phyloP scores from a whole-genome alignment of 208 protist species.

The Naegleria fowleri region DNA sequence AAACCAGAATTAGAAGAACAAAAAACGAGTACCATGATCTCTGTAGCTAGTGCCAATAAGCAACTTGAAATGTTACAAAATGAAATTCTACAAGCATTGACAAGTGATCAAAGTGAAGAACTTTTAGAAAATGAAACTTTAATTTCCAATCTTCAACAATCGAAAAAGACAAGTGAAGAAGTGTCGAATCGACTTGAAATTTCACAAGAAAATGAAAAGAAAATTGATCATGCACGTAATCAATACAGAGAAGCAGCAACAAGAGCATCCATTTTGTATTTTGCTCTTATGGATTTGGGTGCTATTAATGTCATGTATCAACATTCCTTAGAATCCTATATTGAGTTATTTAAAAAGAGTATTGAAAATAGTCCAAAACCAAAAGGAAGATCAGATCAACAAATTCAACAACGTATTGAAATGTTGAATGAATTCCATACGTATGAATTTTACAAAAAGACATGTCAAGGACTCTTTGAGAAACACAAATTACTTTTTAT shows the following conservation, averaged over 20 bases:
- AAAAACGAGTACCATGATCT: constrained; percentile 90
- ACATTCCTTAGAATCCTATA: constrained; percentile 95
- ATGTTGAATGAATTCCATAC: constrained; percentile 94
- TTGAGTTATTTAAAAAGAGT: constrained; percentile 87
- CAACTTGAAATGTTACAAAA: constrained; percentile 94
- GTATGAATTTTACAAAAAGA: constrained; percentile 91
- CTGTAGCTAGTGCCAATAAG: constrained; percentile 82
- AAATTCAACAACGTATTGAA: constrained; percentile 82
- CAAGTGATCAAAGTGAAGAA: constrained; percentile 69
- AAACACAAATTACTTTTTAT: constrained; percentile 97
- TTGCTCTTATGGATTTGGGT: constrained; percentile 91
- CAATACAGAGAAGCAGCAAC: constrained; percentile 87
- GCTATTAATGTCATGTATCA: constrained; percentile 98
- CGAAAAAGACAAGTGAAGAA: constrained; percentile 89
- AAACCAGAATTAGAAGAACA: constrained; percentile 93
- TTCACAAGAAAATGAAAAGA: constrained; percentile 77
- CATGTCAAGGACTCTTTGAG: constrained; percentile 96
- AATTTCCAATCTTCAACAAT: constrained; percentile 91
- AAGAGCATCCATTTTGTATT: constrained; percentile 93
- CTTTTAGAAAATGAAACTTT: constrained; percentile 94
- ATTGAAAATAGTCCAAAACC: constrained; percentile 65
- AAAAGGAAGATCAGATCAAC: constrained; percentile 68
- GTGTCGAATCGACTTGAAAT: constrained; percentile 80
- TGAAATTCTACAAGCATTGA: constrained; percentile 89
- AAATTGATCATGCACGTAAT: constrained; percentile 91